Conservation (phyloP, 352 stramenopile genomes). For the Globisporangium polare region DNA sequence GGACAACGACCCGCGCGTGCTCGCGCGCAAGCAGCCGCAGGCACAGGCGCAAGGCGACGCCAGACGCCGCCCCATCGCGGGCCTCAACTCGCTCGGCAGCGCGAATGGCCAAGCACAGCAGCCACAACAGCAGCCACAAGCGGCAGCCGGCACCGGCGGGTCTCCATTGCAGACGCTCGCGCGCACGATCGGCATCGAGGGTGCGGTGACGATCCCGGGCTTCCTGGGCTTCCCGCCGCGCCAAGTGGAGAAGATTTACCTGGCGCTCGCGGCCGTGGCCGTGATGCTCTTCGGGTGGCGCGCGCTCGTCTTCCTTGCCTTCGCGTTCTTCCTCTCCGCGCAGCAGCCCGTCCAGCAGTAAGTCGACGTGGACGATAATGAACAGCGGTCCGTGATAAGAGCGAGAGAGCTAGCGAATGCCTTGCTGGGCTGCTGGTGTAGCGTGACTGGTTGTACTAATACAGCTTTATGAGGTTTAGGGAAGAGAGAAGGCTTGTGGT, state of each 20-base stretch:
- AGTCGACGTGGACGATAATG: neutral
- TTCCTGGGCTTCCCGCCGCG: conserved; percentile 49
- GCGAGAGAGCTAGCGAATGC: neutral
- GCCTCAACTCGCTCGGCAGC: conserved; percentile 19
- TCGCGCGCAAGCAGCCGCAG: conserved; percentile 17
- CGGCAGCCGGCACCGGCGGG: neutral
- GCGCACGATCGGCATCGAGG: conserved; percentile 55
- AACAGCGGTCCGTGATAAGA: neutral
- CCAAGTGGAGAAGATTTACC: conserved; percentile 67
- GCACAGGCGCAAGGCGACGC: neutral
- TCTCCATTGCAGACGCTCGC: conserved; percentile 49
- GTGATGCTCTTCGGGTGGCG: conserved; percentile 66
- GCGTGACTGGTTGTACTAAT: too few relatives aligned
- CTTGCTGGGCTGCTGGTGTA: too few relatives aligned
- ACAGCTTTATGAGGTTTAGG: too few relatives aligned
- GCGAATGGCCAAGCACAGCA: neutral
- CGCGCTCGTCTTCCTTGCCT: conserved; percentile 63
- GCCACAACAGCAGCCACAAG: conserved; percentile 6
- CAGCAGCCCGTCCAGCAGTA: conserved; percentile 28
- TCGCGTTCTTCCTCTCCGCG: conserved; percentile 59
- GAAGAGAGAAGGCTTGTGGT: neutral
- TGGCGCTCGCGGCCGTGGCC: conserved; percentile 53
- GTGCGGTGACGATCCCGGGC: conserved; percentile 51
- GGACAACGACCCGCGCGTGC: conserved; percentile 79
- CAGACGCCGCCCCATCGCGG: conserved; percentile 15